Base-by-base conservation (phyloP, 2,329 filamentous ascomycete genomes). In the Diaporthe sp. region DNA sequence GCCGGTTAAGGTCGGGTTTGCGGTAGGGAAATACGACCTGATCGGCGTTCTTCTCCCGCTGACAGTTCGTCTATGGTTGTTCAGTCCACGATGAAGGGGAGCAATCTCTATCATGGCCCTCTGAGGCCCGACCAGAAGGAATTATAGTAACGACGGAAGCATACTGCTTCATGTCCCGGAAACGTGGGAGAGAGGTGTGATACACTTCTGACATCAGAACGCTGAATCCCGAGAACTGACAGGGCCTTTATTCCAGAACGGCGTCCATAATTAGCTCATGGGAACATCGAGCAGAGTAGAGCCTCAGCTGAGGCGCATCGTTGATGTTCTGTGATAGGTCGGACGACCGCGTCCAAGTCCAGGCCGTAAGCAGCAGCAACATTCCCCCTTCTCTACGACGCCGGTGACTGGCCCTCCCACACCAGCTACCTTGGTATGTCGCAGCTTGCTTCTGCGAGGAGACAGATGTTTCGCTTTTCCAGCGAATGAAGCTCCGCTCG, bases 271-370 rank as follows among this genome's bases (percentile, higher is more conserved):
- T 74, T 71, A 72, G 60, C 44, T 70, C 71, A 55, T 65, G 44
- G 49, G n/a, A 15, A 70, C 25, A 28, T 34, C 25, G 53, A 42
- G n/a, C 70, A 57, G 49, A 58, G 61, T 42, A 75, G 75, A 76
- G 61, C 73, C 72, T 76, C 75, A 75, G 75, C 72, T 75, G 47
- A 65, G 73, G 61, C 65, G 72, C 60, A 74, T 75, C 67, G 42
- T 47, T 37, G n/a, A 49, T 34, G 67, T 34, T 76, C 31, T 44
- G 60, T 72, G 73, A 75, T 75, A 76, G 72, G 75, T 34, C 75
- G 20, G 28, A 25, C 55, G 39, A 75, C 44, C 25, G 31, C 28
- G 39, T 58, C 58, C 55, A 53, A 37, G 31, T 53, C 22, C 47
- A 31, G 47, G 25, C 67, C 73, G 73, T 75, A 71, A 75, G 73